Evolutionary conservation across 2,329 filamentous ascomycete species (phyloP).

Genomic region (Phaeoacremonium minimum): DNA sequence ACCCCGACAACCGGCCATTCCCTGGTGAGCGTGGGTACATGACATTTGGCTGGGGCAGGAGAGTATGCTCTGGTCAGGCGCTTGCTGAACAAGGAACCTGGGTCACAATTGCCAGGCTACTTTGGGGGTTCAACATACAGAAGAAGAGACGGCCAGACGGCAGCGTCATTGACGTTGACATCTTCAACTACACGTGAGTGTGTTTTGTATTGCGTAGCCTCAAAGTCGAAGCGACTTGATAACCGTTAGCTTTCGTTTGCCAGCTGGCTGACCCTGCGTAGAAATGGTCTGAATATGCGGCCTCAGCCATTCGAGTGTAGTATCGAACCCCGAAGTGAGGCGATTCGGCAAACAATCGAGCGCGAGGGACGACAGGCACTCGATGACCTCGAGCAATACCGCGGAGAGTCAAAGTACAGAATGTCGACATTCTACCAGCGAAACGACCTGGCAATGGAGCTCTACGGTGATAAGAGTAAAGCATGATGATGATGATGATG

Average conservation of each 20-base stretch:
- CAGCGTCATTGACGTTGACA: slow-evolving; percentile 47
- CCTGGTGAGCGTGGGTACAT: slow-evolving; percentile 45
- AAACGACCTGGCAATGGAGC: slow-evolving; percentile 23
- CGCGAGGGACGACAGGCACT: slow-evolving; percentile 49
- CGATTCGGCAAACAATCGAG: slow-evolving; percentile 44
- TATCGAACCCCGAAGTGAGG: slow-evolving; percentile 43
- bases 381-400: slow-evolving; percentile 43
- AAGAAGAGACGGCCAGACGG: slow-evolving; percentile 30
- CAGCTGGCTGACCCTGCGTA: slow-evolving; percentile 13
- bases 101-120: slow-evolving; percentile 50
- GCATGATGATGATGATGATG: no score
- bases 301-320: slow-evolving; percentile 50
- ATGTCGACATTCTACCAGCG: slow-evolving; percentile 48
- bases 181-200: slow-evolving; percentile 50
- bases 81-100: slow-evolving; percentile 57
- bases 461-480: no score
- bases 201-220: slow-evolving; percentile 1
- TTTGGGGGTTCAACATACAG: slow-evolving; percentile 53
- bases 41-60: slow-evolving; percentile 52
- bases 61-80: slow-evolving; percentile 48
- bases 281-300: slow-evolving; percentile 55
- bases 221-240: background rate
- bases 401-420: slow-evolving; percentile 52
- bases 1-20: slow-evolving; percentile 35
- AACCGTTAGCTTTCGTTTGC: background rate